Conservation (phyloP, 768 basidiomycete species). For the Pleurotus ostreatus region DNA sequence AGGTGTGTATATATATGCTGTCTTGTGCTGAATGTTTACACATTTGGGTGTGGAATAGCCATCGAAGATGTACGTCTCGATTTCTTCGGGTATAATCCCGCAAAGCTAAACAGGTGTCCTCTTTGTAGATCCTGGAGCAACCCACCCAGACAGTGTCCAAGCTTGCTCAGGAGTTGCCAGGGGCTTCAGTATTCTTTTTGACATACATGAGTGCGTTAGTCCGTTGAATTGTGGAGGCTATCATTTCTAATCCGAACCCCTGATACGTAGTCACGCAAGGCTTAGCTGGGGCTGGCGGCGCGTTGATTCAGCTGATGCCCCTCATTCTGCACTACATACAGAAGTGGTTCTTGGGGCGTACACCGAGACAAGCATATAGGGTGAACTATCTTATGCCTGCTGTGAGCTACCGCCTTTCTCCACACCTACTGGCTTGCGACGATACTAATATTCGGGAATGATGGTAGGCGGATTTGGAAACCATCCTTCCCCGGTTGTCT, state of each 20-base stretch:
- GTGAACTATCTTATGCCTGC: conserved; percentile 53
- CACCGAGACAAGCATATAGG: conserved; percentile 57
- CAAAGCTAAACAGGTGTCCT: background rate
- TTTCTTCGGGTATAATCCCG: background rate
- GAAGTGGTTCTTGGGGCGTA: conserved; percentile 64
- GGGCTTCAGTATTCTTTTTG: conserved; percentile 58
- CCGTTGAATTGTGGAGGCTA: background rate
- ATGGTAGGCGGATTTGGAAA: conserved; percentile 44
- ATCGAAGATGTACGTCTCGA: conserved; percentile 22
- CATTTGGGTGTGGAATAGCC: conserved; percentile 11
- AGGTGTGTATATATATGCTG: conserved; percentile 17
- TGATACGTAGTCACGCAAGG: conserved; percentile 8
- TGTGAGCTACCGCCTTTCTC: conserved; percentile 21
- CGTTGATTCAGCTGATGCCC: conserved; percentile 8
- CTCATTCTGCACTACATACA: conserved; percentile 56
- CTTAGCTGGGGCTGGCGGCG: conserved; percentile 9
- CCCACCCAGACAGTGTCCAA: conserved; percentile 7
- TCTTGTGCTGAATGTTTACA: background rate
- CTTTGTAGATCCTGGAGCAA: conserved; percentile 6
- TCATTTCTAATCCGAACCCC: too few relatives aligned
- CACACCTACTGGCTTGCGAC: too few relatives aligned
- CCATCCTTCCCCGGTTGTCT: conserved; percentile 45
- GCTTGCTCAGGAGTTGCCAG: conserved; percentile 27
- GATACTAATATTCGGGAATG: too few relatives aligned
- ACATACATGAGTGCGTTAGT: conserved; percentile 22